These are phyloP conservation scores for Suhomyces bribrorum DNA, from an alignment of 1,139 yeast species.

Conservation along the genomic window DNA sequence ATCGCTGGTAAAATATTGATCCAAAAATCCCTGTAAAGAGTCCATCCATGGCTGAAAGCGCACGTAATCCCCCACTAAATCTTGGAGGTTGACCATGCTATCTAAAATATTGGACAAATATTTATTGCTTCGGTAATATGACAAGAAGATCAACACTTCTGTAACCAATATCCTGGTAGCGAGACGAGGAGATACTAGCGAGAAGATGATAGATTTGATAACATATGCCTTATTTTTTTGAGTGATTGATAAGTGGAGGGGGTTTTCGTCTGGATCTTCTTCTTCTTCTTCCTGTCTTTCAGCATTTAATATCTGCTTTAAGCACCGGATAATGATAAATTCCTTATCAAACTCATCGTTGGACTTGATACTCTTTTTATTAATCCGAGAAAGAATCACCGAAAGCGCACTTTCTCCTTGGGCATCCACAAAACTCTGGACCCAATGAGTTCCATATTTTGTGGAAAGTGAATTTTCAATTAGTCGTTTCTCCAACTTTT, in stretches of 20 bases:
- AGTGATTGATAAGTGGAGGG: constrained; percentile 8
- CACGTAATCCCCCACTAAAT: constrained; percentile 36
- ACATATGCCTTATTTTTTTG: constrained; percentile 32
- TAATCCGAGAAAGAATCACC: constrained; percentile 40
- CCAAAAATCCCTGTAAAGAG: constrained; percentile 38
- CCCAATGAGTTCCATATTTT: constrained; percentile 30
- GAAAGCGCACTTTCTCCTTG: constrained; percentile 51
- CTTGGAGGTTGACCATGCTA: constrained; percentile 37
- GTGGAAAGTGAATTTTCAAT: constrained; percentile 21
- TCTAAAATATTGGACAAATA: constrained; percentile 33
- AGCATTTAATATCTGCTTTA: constrained; percentile 34
- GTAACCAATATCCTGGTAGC: constrained; percentile 46
- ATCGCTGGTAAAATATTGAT: constrained; percentile 30
- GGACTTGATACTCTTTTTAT: constrained; percentile 45
- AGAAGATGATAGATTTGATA: constrained; percentile 38
- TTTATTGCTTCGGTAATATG: constrained; percentile 28
- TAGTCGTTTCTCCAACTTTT: constrained; percentile 38
- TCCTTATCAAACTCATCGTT: constrained; percentile 50
- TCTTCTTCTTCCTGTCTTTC: constrained; percentile 20
- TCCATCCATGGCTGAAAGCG: constrained; percentile 47
- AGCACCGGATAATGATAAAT: constrained; percentile 39
- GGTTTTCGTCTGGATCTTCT: constrained; percentile 17
- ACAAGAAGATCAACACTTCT: constrained; percentile 42
- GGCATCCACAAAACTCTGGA: constrained; percentile 33
- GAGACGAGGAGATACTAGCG: constrained; percentile 43